Conservation (phyloP, 2,329 filamentous ascomycete species). For the Penicillium digitatum region DNA sequence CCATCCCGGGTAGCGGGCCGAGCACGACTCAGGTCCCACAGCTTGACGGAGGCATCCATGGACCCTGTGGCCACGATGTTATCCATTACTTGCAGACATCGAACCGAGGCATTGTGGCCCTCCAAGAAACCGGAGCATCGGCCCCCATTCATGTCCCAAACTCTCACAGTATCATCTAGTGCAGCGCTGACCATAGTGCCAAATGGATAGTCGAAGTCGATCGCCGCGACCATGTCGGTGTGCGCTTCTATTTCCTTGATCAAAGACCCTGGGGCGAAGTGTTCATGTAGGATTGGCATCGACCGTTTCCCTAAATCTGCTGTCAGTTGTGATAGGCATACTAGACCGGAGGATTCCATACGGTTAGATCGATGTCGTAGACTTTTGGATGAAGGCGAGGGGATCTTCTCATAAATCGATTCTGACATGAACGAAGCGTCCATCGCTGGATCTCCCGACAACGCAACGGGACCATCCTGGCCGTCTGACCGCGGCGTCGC, state of each 20-base stretch:
- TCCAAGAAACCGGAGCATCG: constrained; percentile 88
- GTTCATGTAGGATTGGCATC: constrained; percentile 92
- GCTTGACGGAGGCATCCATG: constrained; percentile 85
- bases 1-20: constrained; percentile 69
- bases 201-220: constrained; percentile 97
- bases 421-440: constrained; percentile 86
- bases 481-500: constrained; percentile 33
- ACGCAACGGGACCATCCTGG: constrained; percentile 48
- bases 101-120: constrained; percentile 90
- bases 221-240: constrained; percentile 76
- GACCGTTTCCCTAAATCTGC: constrained; percentile 59
- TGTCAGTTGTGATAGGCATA: constrained; percentile 28
- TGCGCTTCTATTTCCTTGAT: constrained; percentile 89
- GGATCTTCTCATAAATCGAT: constrained; percentile 92
- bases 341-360: constrained; percentile 20
- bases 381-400: constrained; percentile 58
- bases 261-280: constrained; percentile 81
- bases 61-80: constrained; percentile 93
- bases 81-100: constrained; percentile 88
- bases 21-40: constrained; percentile 91
- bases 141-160: constrained; percentile 94
- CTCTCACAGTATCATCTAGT: constrained; percentile 86
- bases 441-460: constrained; percentile 51
- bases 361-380: constrained; percentile 47
- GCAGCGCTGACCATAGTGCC: constrained; percentile 90